A percentile compares a stretch with the other conserved stretches of the same genome.
Conservation (phyloP, 257 asterid species). For the Nicotiana sylvestris region DNA sequence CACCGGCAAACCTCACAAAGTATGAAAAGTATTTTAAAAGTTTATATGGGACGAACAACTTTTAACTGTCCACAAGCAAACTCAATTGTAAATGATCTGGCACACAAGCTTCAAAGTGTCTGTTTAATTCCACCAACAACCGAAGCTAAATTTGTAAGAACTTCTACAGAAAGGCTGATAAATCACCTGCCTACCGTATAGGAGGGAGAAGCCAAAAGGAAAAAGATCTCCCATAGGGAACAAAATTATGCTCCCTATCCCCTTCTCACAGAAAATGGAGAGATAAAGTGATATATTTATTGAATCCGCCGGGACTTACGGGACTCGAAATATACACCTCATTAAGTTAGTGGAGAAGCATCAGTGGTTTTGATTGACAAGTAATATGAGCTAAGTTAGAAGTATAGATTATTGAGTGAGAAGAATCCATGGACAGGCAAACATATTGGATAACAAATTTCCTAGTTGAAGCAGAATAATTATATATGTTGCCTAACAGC, state of each 20-base stretch:
- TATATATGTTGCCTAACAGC: not conserved
- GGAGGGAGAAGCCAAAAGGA: not conserved
- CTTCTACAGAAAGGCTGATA: not conserved
- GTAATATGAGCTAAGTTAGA: not conserved
- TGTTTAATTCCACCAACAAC: not conserved
- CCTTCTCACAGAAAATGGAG: too few relatives aligned
- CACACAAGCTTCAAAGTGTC: not conserved
- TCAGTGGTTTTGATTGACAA: not conserved
- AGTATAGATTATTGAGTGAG: not conserved
- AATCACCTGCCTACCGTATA: not conserved
- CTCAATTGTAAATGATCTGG: not conserved
- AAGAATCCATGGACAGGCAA: not conserved
- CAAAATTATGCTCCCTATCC: too few relatives aligned
- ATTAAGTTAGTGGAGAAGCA: constrained; percentile 7
- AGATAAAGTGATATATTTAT: too few relatives aligned
- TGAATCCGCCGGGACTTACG: too few relatives aligned
- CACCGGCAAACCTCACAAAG: not conserved
- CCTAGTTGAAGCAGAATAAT: not conserved
- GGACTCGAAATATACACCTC: not conserved
- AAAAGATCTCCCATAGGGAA: too few relatives aligned
- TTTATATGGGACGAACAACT: not conserved
- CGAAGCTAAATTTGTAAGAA: not conserved
- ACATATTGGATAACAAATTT: not conserved
- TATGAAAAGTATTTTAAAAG: not conserved
- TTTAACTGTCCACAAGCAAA: not conserved